phyloP scores from a whole-genome alignment of 1,139 yeast genomes.

The Zygosaccharomyces sapae region DNA sequence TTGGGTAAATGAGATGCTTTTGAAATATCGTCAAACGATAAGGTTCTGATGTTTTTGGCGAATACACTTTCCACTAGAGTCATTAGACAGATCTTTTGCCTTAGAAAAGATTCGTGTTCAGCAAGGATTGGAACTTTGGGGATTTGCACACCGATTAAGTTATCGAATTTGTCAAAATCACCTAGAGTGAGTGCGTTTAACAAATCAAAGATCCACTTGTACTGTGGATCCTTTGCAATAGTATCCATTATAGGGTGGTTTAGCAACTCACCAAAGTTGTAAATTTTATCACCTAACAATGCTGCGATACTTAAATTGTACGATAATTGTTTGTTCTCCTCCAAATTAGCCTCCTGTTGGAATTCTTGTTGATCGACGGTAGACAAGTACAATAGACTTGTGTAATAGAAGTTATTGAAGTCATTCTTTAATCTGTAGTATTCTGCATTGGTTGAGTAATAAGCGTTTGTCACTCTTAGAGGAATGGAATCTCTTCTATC shows the following conservation, averaged over 20 bases:
- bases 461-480: slow-evolving; percentile 73
- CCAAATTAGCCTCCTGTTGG: slow-evolving; percentile 45
- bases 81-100: slow-evolving; percentile 90
- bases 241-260: slow-evolving; percentile 77
- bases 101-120: slow-evolving; percentile 60
- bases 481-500: slow-evolving; percentile 61
- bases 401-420: slow-evolving; percentile 74
- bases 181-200: slow-evolving; percentile 74
- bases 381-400: slow-evolving; percentile 58
- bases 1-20: slow-evolving; percentile 63
- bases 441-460: slow-evolving; percentile 75
- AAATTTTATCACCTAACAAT: slow-evolving; percentile 82
- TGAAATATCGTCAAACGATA: slow-evolving; percentile 71
- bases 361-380: slow-evolving; percentile 39
- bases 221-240: slow-evolving; percentile 47
- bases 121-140: slow-evolving; percentile 58
- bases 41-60: slow-evolving; percentile 65
- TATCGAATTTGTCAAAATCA: slow-evolving; percentile 50
- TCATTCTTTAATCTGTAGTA: slow-evolving; percentile 71
- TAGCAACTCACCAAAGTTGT: slow-evolving; percentile 91
- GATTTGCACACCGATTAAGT: slow-evolving; percentile 34
- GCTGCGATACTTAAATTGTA: slow-evolving; percentile 85
- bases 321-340: slow-evolving; percentile 57
- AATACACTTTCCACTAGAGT: slow-evolving; percentile 86
- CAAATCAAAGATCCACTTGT: slow-evolving; percentile 70